Conservation (phyloP, 306 rosid species). For the Purshia tridentata region DNA sequence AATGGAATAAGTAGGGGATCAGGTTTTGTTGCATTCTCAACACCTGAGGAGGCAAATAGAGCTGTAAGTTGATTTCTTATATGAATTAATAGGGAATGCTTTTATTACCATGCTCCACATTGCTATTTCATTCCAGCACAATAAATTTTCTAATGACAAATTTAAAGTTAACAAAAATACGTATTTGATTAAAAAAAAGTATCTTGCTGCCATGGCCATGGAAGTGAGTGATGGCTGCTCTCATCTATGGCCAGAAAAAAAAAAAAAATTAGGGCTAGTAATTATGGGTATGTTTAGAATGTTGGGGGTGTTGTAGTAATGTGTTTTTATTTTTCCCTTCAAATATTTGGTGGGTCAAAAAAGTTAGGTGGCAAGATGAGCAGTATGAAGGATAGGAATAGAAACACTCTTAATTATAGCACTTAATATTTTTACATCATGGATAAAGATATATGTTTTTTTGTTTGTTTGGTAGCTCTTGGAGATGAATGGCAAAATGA, state of each 20-base stretch:
- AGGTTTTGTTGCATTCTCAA: constrained; percentile 92
- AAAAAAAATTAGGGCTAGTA: not conserved
- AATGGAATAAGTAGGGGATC: constrained; percentile 92
- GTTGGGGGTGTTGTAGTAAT: not conserved
- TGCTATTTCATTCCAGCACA: too few relatives aligned
- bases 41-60: constrained; percentile 95
- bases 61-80: constrained; percentile 61
- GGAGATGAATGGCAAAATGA: constrained; percentile 97
- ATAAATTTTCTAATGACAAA: too few relatives aligned
- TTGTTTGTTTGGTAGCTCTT: constrained; percentile 45
- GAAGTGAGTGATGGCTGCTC: not conserved
- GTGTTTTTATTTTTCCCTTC: not conserved
- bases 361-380: not conserved
- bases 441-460: not conserved
- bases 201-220: not conserved
- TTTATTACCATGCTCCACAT: not conserved
- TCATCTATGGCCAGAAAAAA: not conserved
- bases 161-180: too few relatives aligned
- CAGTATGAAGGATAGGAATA: not conserved
- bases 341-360: not conserved
- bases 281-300: not conserved
- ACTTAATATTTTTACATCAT: not conserved
- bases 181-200: not conserved
- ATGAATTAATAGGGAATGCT: not conserved
- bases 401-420: not conserved